These are phyloP conservation scores for Neurospora cerealis DNA, from an alignment of 495 filamentous ascomycete genomes.

Conservation along the genomic window DNA sequence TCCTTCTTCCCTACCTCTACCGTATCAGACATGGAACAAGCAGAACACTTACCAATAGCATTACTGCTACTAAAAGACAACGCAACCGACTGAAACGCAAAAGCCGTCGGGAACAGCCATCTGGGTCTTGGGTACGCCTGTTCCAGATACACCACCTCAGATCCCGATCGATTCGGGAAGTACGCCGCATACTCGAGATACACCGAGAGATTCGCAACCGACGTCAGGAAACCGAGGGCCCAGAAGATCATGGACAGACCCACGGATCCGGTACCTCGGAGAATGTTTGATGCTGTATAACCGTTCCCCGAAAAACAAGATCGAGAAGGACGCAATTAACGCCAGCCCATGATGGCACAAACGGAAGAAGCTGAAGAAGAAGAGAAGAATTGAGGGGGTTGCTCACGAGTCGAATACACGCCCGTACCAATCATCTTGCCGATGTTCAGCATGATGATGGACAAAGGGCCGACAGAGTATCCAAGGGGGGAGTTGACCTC, in stretches of 20 bases:
- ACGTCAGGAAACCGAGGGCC: slow-evolving; percentile 47
- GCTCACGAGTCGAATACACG: slow-evolving; percentile 53
- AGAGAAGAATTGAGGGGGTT: neutral
- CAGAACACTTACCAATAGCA: slow-evolving; percentile 37
- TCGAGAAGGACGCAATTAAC: neutral
- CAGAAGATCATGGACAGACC: slow-evolving; percentile 52
- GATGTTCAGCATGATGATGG: slow-evolving; percentile 52
- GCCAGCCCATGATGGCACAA: neutral
- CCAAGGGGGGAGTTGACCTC: slow-evolving; percentile 50
- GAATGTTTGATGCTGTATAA: slow-evolving; percentile 40
- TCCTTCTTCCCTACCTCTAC: neutral
- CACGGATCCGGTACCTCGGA: slow-evolving; percentile 47
- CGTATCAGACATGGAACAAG: neutral
- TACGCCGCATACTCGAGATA: slow-evolving; percentile 53
- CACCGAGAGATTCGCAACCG: slow-evolving; percentile 38
- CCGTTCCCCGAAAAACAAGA: neutral
- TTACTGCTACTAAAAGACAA: slow-evolving; percentile 56
- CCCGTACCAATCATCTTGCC: slow-evolving; percentile 60
- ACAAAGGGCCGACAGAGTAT: slow-evolving; percentile 45
- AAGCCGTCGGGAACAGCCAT: slow-evolving; percentile 51
- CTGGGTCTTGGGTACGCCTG: slow-evolving; percentile 52
- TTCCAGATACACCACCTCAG: slow-evolving; percentile 57
- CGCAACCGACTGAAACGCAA: slow-evolving; percentile 48
- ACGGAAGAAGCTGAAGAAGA: too few species aligned
- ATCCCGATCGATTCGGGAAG: slow-evolving; percentile 55